These are phyloP conservation scores for Stentor roeselii DNA, from an alignment of 73 alveolate genomes.

Conservation along the genomic window DNA sequence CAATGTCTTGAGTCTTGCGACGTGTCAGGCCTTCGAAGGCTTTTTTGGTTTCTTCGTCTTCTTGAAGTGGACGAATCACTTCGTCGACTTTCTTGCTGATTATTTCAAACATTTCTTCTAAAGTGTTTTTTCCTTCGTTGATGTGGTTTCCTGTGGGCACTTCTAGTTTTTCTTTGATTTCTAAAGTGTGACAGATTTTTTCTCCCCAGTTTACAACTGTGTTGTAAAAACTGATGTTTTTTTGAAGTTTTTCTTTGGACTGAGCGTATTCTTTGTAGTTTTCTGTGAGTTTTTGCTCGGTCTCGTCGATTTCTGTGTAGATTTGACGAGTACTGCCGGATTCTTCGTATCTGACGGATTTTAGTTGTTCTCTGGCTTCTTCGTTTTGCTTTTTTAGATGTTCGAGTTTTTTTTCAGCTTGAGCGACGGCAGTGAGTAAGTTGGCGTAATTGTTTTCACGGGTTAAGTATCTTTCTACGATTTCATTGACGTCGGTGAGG, in stretches of 20 bases:
- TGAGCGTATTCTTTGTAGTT: not conserved
- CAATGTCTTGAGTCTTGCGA: not conserved
- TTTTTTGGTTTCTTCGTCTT: not conserved
- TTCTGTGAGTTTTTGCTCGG: not conserved
- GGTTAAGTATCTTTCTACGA: conserved; percentile 60
- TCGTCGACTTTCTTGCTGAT: not conserved
- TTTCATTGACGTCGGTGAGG: conserved; percentile 55
- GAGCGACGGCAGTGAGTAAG: conserved; percentile 53
- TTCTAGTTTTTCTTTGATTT: not conserved
- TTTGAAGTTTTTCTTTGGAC: not conserved
- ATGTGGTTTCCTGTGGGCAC: not conserved
- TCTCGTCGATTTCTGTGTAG: not conserved
- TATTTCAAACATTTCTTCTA: not conserved
- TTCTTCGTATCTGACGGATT: not conserved
- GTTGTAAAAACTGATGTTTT: not conserved
- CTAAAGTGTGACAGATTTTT: not conserved
- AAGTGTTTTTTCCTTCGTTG: not conserved
- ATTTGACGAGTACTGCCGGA: not conserved
- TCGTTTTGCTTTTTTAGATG: conserved; percentile 49
- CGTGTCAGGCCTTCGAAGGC: not conserved
- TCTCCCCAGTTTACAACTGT: not conserved
- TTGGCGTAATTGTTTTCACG: conserved; percentile 61
- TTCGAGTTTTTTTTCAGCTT: conserved; percentile 57
- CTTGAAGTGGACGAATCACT: not conserved
- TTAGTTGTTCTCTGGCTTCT: not conserved